Percentiles rank a stretch among this genome's conserved stretches.
Conservation (phyloP, 371 early-diverging fungal genomes). For the Mortierella sp. region DNA sequence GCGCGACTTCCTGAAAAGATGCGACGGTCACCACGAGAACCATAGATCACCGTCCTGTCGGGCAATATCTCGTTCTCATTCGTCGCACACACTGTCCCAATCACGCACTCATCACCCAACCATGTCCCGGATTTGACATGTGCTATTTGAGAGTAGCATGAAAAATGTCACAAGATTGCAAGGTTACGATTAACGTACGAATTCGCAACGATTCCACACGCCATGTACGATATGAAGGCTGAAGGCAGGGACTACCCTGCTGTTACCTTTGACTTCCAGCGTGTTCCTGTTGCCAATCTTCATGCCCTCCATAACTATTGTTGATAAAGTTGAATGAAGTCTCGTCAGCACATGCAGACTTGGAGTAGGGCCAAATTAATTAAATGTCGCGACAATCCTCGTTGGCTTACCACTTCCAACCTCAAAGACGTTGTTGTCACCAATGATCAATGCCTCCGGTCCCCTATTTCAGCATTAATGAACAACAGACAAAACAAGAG, state of each 20-base stretch:
- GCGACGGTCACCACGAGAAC: conserved; percentile 70
- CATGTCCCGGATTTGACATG: conserved; percentile 70
- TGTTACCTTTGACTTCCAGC: conserved; percentile 76
- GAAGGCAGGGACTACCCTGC: background rate
- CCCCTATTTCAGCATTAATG: conserved; percentile 29
- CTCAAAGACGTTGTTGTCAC: conserved; percentile 84
- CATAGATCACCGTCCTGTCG: conserved; percentile 79
- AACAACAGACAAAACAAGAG: background rate
- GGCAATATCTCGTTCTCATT: conserved; percentile 73
- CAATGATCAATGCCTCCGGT: conserved; percentile 71
- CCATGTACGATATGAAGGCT: background rate
- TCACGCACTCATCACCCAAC: conserved; percentile 80
- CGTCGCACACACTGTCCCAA: conserved; percentile 80
- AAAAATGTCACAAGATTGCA: background rate
- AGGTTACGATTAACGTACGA: background rate
- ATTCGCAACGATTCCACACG: background rate
- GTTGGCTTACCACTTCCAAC: conserved; percentile 76
- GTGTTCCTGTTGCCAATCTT: conserved; percentile 78
- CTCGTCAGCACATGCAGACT: background rate
- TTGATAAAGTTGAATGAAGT: background rate
- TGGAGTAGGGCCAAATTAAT: background rate
- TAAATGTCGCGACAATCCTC: background rate
- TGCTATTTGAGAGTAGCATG: conserved; percentile 54
- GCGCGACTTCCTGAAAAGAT: conserved; percentile 58
- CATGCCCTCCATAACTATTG: conserved; percentile 76